A percentile compares a stretch with the other conserved stretches of the same genome.
These are phyloP conservation scores for Eutrema salsugineum DNA, from an alignment of 441 rosid species.

Conservation along the genomic window DNA sequence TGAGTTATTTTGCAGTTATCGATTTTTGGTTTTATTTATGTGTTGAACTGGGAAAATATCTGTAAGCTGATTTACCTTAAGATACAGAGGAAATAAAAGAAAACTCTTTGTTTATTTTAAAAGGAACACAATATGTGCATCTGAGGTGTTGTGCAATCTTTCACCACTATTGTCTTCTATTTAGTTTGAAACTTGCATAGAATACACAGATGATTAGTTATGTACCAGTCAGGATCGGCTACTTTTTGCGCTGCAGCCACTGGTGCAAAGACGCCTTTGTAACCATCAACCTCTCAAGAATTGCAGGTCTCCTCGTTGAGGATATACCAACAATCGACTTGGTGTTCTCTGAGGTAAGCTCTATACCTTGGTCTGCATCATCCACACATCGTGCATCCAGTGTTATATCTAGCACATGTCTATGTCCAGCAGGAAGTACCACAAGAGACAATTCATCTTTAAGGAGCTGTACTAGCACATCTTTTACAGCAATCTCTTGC, in stretches of 20 bases:
- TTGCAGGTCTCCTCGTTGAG: conserved; percentile 65
- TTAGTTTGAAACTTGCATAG: neutral
- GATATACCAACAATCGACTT: conserved; percentile 29
- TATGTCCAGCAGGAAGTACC: conserved; percentile 42
- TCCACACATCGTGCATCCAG: conserved; percentile 21
- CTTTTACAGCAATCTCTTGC: conserved; percentile 40
- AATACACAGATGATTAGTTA: conserved; percentile 24
- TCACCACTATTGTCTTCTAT: neutral
- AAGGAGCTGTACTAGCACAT: conserved; percentile 55
- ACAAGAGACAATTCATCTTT: conserved; percentile 68
- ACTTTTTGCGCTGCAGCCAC: conserved; percentile 60
- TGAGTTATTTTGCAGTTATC: neutral
- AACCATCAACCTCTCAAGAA: conserved; percentile 58
- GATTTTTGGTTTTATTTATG: neutral
- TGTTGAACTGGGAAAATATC: neutral
- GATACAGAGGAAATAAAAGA: neutral
- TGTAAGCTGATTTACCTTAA: neutral
- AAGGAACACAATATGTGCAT: neutral
- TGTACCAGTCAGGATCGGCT: conserved; percentile 27
- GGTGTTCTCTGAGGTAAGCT: conserved; percentile 19
- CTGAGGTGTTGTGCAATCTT: neutral
- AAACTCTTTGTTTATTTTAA: neutral
- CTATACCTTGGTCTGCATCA: conserved; percentile 29
- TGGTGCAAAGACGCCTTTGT: conserved; percentile 54
- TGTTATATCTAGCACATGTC: conserved; percentile 3